These are phyloP conservation scores for Gleditsia sinensis DNA, from an alignment of 306 rosid genomes.

Conservation along the genomic window DNA sequence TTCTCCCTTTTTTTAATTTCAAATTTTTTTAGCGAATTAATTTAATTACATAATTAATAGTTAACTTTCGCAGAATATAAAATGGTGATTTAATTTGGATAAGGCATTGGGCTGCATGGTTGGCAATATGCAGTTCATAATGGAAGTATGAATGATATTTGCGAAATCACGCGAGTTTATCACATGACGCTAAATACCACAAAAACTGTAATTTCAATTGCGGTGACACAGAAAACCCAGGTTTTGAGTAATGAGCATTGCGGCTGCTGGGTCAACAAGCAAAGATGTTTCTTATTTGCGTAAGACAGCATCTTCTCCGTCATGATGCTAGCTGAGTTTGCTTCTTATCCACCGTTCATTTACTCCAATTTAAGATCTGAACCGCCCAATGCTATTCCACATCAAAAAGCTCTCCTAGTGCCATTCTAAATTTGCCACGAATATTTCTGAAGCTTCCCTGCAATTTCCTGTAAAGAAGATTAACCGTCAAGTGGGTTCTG, in stretches of 20 bases:
- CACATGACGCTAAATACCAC: not conserved
- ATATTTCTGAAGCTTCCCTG: constrained; percentile 33
- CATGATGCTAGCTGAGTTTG: constrained; percentile 2
- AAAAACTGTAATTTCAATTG: constrained; percentile 10
- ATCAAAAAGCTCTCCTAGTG: constrained; percentile 58
- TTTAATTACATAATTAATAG: constrained; percentile 1
- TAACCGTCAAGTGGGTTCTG: constrained; percentile 35
- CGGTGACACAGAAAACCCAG: not conserved
- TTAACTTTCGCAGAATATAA: constrained; percentile 29
- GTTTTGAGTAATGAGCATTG: constrained; percentile 19
- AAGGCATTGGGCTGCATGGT: constrained; percentile 25
- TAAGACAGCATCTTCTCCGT: constrained; percentile 50
- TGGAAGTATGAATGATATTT: constrained; percentile 1
- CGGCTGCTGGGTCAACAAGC: constrained; percentile 49
- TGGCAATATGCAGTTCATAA: not conserved
- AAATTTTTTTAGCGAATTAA: constrained; percentile 14
- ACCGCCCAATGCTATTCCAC: constrained; percentile 66
- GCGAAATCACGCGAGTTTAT: not conserved
- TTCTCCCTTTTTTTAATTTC: not conserved
- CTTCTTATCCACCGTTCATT: constrained; percentile 49
- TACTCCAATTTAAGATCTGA: constrained; percentile 22
- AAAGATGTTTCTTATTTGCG: constrained; percentile 46
- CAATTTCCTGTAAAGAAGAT: constrained; percentile 36
- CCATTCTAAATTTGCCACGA: constrained; percentile 32
- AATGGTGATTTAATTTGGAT: constrained; percentile 38